Conservation (phyloP, 306 rosid genomes). For the Inga laurina region DNA sequence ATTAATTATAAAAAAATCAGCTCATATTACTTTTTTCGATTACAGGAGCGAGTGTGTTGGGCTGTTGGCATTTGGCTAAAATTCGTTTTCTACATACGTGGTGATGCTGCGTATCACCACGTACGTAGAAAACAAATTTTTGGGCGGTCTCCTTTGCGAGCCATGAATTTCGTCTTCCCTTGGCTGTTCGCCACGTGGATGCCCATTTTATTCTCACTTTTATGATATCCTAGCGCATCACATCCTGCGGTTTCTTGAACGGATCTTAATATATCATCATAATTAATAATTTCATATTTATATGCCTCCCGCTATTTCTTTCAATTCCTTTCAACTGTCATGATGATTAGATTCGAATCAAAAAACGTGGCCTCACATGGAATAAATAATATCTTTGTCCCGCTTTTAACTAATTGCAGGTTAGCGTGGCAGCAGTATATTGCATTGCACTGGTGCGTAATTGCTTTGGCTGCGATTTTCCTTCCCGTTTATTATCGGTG, state of each 20-base stretch:
- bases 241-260: too few relatives aligned
- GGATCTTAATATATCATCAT: background rate
- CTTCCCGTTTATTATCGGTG: background rate
- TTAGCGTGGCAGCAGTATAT: background rate
- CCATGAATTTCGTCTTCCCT: background rate
- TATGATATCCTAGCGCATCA: too few relatives aligned
- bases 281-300: background rate
- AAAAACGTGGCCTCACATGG: slow-evolving; percentile 33
- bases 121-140: too few relatives aligned
- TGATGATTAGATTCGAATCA: background rate
- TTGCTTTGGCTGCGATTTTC: background rate
- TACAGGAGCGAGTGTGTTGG: too few relatives aligned
- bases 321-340: slow-evolving; percentile 19
- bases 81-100: background rate
- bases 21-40: too few relatives aligned
- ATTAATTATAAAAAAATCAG: too few relatives aligned
- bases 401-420: slow-evolving; percentile 6
- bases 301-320: slow-evolving; percentile 20
- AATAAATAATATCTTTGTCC: background rate
- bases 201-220: slow-evolving; percentile 15
- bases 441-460: background rate
- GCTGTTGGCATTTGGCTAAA: too few relatives aligned
- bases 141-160: slow-evolving; percentile 17
- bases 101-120: background rate
- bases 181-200: slow-evolving; percentile 51